These are phyloP conservation scores for Boletus vermiculosoides DNA, from an alignment of 768 basidiomycete genomes.

Conservation along the genomic window DNA sequence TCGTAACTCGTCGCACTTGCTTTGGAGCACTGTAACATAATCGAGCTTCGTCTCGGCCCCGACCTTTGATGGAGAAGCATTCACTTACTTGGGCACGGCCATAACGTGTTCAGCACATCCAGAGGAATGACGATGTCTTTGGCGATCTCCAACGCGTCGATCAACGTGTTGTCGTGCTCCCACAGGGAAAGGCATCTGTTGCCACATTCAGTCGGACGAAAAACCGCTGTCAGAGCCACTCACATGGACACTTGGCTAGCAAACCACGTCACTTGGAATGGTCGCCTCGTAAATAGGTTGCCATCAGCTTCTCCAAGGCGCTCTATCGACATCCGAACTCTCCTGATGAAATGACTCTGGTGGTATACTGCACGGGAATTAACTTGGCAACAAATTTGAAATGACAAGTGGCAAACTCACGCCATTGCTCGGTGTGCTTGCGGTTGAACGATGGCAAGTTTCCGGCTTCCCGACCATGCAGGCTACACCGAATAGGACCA, in stretches of 20 bases:
- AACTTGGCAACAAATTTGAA: slow-evolving; percentile 1
- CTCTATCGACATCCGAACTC: slow-evolving; percentile 53
- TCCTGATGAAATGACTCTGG: slow-evolving; percentile 63
- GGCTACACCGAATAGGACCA: slow-evolving; percentile 34
- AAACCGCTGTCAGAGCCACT: slow-evolving; percentile 17
- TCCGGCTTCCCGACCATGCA: slow-evolving; percentile 51
- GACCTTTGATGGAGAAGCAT: slow-evolving; percentile 4
- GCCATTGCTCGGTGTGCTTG: slow-evolving; percentile 75
- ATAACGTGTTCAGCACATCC: slow-evolving; percentile 66
- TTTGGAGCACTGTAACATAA: slow-evolving; percentile 41
- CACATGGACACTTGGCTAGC: slow-evolving; percentile 64
- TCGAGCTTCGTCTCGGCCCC: slow-evolving; percentile 10
- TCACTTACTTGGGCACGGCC: slow-evolving; percentile 55
- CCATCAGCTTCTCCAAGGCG: slow-evolving; percentile 50
- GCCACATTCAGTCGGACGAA: not conserved
- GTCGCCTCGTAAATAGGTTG: slow-evolving; percentile 61
- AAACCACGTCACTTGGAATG: slow-evolving; percentile 73
- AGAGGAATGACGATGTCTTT: slow-evolving; percentile 62
- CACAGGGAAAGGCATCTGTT: slow-evolving; percentile 63
- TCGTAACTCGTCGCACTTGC: slow-evolving; percentile 48
- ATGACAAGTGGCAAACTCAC: slow-evolving; percentile 44
- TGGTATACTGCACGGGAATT: slow-evolving; percentile 51
- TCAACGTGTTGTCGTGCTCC: slow-evolving; percentile 57
- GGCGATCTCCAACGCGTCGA: slow-evolving; percentile 61
- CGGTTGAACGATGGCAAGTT: slow-evolving; percentile 59